Conservation (phyloP, 2,329 filamentous ascomycete species). For the Pseudogymnoascus sp. region DNA sequence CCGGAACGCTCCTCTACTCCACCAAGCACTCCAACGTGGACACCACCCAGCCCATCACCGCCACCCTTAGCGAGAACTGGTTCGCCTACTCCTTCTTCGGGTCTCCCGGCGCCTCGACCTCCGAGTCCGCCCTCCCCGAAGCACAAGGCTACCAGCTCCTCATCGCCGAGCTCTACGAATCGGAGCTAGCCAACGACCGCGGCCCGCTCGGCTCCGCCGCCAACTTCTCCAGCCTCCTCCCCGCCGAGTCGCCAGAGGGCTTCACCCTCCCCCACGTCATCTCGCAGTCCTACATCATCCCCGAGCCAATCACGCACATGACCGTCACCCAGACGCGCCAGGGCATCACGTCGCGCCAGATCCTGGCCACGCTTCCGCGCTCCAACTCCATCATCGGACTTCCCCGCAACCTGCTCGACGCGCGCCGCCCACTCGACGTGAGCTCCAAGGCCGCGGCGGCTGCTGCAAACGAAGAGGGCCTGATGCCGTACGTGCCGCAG, state of each 20-base stretch:
- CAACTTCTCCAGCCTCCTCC: constrained; percentile 72
- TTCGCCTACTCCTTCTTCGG: constrained; percentile 76
- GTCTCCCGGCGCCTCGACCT: constrained; percentile 48
- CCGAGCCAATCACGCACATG: constrained; percentile 69
- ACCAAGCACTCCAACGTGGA: constrained; percentile 67
- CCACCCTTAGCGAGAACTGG: constrained; percentile 88
- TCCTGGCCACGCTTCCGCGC: constrained; percentile 70
- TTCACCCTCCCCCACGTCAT: constrained; percentile 62
- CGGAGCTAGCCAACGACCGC: constrained; percentile 71
- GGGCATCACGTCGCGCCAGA: constrained; percentile 76
- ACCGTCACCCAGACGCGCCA: constrained; percentile 83
- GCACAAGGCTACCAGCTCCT: constrained; percentile 81
- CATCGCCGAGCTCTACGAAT: constrained; percentile 86
- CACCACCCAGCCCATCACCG: constrained; percentile 61
- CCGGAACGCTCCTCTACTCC: constrained; percentile 69
- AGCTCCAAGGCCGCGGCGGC: constrained; percentile 68
- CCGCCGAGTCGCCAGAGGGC: constrained; percentile 47
- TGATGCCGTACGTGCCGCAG: constrained; percentile 65
- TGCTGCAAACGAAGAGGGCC: constrained; percentile 73
- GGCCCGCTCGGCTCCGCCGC: constrained; percentile 61
- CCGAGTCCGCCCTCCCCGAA: constrained; percentile 43
- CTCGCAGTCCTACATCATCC: constrained; percentile 73
- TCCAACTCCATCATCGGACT: constrained; percentile 70
- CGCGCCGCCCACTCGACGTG: constrained; percentile 62
- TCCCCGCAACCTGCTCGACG: constrained; percentile 70